phyloP scores from a whole-genome alignment of 2,329 filamentous ascomycete species.

The Monilinia fructicola region DNA sequence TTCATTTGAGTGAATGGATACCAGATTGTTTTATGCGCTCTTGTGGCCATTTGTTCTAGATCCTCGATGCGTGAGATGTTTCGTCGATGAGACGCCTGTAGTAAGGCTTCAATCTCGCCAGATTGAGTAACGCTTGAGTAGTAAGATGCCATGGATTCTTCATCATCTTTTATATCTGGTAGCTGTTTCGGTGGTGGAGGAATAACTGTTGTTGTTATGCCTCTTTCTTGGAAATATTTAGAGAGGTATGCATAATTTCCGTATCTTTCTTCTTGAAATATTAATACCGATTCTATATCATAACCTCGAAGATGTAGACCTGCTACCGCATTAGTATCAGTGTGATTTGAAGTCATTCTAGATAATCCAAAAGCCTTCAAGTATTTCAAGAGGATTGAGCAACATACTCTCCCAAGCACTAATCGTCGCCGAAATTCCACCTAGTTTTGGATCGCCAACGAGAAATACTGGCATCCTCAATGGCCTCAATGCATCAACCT shows the following conservation, averaged over 20 bases:
- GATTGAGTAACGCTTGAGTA: constrained; percentile 53
- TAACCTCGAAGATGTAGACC: constrained; percentile 76
- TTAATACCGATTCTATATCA: constrained; percentile 66
- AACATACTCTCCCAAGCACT: constrained; percentile 64
- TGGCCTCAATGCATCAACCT: constrained; percentile 75
- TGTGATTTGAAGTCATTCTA: background rate
- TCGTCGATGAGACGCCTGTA: constrained; percentile 52
- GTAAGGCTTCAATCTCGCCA: constrained; percentile 46
- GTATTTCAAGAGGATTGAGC: too few species aligned
- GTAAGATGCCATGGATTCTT: constrained; percentile 60
- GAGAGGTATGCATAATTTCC: constrained; percentile 67
- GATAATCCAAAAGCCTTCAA: fast-evolving
- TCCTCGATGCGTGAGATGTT: constrained; percentile 57
- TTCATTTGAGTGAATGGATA: constrained; percentile 85
- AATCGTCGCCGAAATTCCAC: constrained; percentile 78
- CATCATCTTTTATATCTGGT: constrained; percentile 48
- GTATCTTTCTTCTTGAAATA: constrained; percentile 67
- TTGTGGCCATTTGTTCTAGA: constrained; percentile 59
- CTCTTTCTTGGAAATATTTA: constrained; percentile 63
- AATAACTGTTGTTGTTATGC: constrained; percentile 57
- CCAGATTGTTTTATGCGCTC: constrained; percentile 70
- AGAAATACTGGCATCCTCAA: constrained; percentile 72
- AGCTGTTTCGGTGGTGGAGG: constrained; percentile 56
- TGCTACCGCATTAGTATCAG: constrained; percentile 20
- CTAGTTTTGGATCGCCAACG: constrained; percentile 71